Percentiles rank a stretch among this genome's conserved stretches.
phyloP scores from a whole-genome alignment of 1,139 yeast species.

The Kazachstania sp. region DNA sequence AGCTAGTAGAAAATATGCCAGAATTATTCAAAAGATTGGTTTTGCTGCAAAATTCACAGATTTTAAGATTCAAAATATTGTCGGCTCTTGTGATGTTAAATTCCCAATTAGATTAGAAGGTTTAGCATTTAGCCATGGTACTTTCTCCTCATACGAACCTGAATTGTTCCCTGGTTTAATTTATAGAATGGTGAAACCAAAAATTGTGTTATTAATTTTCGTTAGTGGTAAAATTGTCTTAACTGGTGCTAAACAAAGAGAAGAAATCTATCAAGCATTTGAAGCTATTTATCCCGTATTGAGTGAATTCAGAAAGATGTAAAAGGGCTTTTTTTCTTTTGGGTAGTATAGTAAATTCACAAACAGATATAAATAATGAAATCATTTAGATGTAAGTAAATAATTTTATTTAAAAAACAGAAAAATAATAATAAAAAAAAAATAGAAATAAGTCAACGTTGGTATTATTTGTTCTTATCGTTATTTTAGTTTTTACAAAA shows the following conservation, averaged over 20 bases:
- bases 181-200: constrained; percentile 99
- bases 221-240: constrained; percentile 96
- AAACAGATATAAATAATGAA: not conserved
- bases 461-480: too few relatives aligned
- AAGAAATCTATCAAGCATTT: constrained; percentile 95
- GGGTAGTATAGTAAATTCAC: too few relatives aligned
- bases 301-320: constrained; percentile 86
- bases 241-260: constrained; percentile 99
- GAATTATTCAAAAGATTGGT: constrained; percentile 95
- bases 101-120: constrained; percentile 98
- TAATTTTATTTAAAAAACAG: not conserved
- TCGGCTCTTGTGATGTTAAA: constrained; percentile 97
- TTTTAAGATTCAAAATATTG: constrained; percentile 94
- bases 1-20: constrained; percentile 94
- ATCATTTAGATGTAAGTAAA: not conserved
- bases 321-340: constrained; percentile 1
- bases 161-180: constrained; percentile 97
- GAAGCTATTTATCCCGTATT: constrained; percentile 97
- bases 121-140: constrained; percentile 95
- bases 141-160: constrained; percentile 97
- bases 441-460: not conserved
- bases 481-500: too few relatives aligned
- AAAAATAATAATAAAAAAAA: not conserved
- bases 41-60: constrained; percentile 94
- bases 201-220: constrained; percentile 87